Base-by-base conservation (phyloP, 2,329 filamentous ascomycete species). In the Curvularia sp. region DNA sequence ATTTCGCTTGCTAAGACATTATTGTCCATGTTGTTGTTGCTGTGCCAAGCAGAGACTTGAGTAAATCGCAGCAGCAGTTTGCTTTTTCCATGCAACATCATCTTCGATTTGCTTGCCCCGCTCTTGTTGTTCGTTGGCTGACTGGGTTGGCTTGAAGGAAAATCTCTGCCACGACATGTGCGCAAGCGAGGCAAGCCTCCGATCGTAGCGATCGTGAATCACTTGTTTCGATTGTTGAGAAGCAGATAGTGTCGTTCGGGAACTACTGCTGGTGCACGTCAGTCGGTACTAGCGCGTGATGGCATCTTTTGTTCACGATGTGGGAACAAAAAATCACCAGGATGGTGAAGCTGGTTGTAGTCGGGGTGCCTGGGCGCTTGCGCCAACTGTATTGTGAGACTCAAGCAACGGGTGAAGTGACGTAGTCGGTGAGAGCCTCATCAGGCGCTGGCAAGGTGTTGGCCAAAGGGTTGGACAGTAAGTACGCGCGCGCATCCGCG, bases 361-460 rank as follows among this genome's bases (percentile, higher is more conserved):
- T 27, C 25, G 45, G 36, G 28, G 39, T 45, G 28, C 49, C 9
- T 25, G 27, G 34, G 49, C 39, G 28, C 49, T 25, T 52, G 49
- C 19, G n/a, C 15, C 15, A 19, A 28, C 21, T 21, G 47, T 27
- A 30, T 21, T 21, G 38, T 21, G 39, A 13, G 28, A 43, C 13
- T 23, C 25, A 47, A 34, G 28, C 7, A 27, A 18, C 15, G 23
- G 38, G 49, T 12, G 23, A 15, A 34, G 48, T 66, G 65, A 67
- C 61, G 61, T 66, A 64, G 65, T 67, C 65, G 65, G 65, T 67
- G 65, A 67, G 48, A 58, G 57, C 61, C 63, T 56, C 55, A 61
- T 59, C 23, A 56, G 56, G 42, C 39, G 52, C 42, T 39, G 48
- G 18, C 27, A 25, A 36, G 19, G 28, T 45, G 45, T 56, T 49